A percentile compares a stretch with the other conserved stretches of the same genome.
Conservation (phyloP, 768 basidiomycete genomes). For the Scleroderma bovista region DNA sequence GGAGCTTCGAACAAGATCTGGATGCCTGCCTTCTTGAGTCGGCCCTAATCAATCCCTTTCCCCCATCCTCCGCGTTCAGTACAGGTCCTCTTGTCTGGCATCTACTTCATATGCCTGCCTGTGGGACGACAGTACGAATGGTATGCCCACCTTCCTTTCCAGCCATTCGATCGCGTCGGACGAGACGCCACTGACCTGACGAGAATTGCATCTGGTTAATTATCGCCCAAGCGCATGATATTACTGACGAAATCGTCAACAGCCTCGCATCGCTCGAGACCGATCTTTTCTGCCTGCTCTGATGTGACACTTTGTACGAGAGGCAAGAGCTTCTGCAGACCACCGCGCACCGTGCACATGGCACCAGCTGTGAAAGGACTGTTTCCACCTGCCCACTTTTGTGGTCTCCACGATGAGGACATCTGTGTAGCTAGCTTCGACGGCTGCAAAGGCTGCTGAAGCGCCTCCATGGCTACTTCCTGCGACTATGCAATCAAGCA, state of each 20-base stretch:
- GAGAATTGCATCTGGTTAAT: slow-evolving; percentile 43
- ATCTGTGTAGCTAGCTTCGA: slow-evolving; percentile 52
- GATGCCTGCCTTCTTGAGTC: slow-evolving; percentile 50
- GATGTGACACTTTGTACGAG: slow-evolving; percentile 45
- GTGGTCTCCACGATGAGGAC: slow-evolving; percentile 62
- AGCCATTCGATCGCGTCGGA: slow-evolving; percentile 59
- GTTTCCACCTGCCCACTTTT: slow-evolving; percentile 64
- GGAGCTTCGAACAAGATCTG: slow-evolving; percentile 53
- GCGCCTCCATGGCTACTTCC: slow-evolving; percentile 66
- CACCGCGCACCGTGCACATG: slow-evolving; percentile 56
- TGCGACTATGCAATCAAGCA: slow-evolving; percentile 54
- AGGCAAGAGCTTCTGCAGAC: slow-evolving; percentile 53
- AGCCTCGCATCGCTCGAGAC: slow-evolving; percentile 57
- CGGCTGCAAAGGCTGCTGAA: slow-evolving; percentile 57
- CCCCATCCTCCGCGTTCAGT: slow-evolving; percentile 56
- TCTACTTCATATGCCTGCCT: slow-evolving; percentile 63
- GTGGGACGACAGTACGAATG: slow-evolving; percentile 56
- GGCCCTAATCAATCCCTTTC: slow-evolving; percentile 60
- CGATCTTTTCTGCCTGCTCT: slow-evolving; percentile 41
- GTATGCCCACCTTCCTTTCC: slow-evolving; percentile 41
- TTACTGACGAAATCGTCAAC: slow-evolving; percentile 48
- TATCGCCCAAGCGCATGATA: slow-evolving; percentile 53
- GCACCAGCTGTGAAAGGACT: slow-evolving; percentile 71
- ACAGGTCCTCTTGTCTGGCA: slow-evolving; percentile 61
- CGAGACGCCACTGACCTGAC: slow-evolving; percentile 48